phyloP scores from a whole-genome alignment of 208 protist genomes.

The Trypanosoma cruzi region DNA sequence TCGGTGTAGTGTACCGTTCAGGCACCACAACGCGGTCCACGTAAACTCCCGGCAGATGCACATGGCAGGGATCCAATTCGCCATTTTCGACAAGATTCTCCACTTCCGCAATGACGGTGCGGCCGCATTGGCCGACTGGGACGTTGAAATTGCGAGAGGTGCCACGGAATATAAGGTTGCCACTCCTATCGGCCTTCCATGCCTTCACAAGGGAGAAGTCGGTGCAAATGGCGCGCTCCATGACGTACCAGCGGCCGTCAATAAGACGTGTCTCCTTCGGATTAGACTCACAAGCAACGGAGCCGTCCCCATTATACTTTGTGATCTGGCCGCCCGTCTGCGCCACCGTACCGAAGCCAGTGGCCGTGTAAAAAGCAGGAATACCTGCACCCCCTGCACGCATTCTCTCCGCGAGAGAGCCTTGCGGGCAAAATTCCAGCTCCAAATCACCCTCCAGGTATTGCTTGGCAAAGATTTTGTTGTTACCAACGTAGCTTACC shows the following conservation, averaged over 20 bases:
- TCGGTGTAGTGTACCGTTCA: constrained; percentile 41
- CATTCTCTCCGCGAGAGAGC: constrained; percentile 89
- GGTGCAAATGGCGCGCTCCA: constrained; percentile 85
- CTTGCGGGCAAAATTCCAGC: constrained; percentile 93
- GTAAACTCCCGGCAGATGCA: constrained; percentile 78
- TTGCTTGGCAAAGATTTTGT: constrained; percentile 81
- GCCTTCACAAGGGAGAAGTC: constrained; percentile 91
- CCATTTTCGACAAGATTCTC: constrained; percentile 91
- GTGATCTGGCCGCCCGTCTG: constrained; percentile 80
- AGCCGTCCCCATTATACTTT: constrained; percentile 77
- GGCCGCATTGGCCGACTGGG: constrained; percentile 64
- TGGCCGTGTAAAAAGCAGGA: constrained; percentile 93
- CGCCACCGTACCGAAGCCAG: constrained; percentile 75
- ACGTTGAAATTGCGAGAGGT: constrained; percentile 94
- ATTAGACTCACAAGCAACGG: constrained; percentile 40
- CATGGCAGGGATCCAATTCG: constrained; percentile 56
- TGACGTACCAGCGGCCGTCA: constrained; percentile 74
- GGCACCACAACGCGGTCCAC: constrained; percentile 72
- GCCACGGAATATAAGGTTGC: constrained; percentile 49
- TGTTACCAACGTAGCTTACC: constrained; percentile 60
- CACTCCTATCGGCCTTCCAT: constrained; percentile 76
- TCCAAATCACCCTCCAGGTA: constrained; percentile 93
- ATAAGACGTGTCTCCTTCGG: constrained; percentile 69
- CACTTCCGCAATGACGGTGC: constrained; percentile 89
- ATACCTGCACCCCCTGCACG: constrained; percentile 92